Conservation (phyloP, 768 basidiomycete genomes). For the Lyophyllum shimeji region DNA sequence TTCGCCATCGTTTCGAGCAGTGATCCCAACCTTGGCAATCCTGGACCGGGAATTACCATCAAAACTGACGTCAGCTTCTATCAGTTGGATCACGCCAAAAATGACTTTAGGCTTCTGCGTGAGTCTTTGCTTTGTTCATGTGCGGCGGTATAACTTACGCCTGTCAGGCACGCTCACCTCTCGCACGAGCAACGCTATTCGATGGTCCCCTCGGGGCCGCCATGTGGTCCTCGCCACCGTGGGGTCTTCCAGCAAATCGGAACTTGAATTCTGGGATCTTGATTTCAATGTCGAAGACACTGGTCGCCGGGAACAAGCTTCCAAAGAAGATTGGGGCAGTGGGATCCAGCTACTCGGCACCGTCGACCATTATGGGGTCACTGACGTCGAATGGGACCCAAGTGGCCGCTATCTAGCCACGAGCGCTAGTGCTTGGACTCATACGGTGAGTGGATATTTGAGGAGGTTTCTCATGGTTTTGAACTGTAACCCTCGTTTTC, state of each 20-base stretch:
- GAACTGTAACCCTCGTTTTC: conserved; percentile 10
- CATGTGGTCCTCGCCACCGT: conserved; percentile 96
- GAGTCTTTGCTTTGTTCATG: conserved; percentile 24
- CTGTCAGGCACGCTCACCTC: conserved; percentile 67
- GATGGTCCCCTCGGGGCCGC: conserved; percentile 96
- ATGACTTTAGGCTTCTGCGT: conserved; percentile 92
- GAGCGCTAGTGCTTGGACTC: conserved; percentile 93
- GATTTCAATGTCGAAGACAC: conserved; percentile 78
- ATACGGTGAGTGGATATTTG: conserved; percentile 60
- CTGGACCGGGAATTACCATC: conserved; percentile 88
- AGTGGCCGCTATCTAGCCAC: conserved; percentile 92
- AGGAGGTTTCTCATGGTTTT: not conserved
- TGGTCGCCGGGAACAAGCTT: conserved; percentile 46
- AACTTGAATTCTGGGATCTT: conserved; percentile 98
- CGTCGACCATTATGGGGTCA: conserved; percentile 95
- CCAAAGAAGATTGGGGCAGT: conserved; percentile 77
- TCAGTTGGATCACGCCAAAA: conserved; percentile 88
- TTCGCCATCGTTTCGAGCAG: conserved; percentile 94
- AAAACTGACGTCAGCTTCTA: conserved; percentile 98
- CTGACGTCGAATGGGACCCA: conserved; percentile 98
- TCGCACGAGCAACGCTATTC: conserved; percentile 90
- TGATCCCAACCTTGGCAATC: conserved; percentile 91
- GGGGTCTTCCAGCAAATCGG: conserved; percentile 92
- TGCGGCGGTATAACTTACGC: conserved; percentile 9
- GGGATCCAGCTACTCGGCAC: conserved; percentile 84